These are phyloP conservation scores for Phallus indusiatus DNA, from an alignment of 768 basidiomycete species.

Conservation along the genomic window DNA sequence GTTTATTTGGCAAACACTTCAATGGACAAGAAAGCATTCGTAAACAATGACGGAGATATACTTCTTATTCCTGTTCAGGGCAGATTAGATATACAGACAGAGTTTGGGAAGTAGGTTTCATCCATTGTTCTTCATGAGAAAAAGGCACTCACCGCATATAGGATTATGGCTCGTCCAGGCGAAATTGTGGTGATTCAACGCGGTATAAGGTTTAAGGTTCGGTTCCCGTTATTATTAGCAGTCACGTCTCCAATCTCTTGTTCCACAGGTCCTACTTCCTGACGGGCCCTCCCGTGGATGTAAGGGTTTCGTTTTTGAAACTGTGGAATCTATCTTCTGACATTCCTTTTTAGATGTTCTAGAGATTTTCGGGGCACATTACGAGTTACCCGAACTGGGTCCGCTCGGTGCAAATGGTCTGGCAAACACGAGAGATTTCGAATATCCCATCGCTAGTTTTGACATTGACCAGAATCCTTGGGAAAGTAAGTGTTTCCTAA, in stretches of 20 bases:
- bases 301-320: constrained; percentile 21
- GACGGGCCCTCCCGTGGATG: constrained; percentile 57
- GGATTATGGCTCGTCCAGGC: constrained; percentile 54
- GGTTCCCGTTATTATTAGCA: background rate
- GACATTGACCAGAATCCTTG: constrained; percentile 54
- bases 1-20: constrained; percentile 50
- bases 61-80: constrained; percentile 58
- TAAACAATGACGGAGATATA: constrained; percentile 58
- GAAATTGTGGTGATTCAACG: constrained; percentile 58
- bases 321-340: background rate
- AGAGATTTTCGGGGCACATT: constrained; percentile 57
- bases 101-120: constrained; percentile 52
- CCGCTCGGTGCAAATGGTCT: constrained; percentile 57
- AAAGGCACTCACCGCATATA: constrained; percentile 17
- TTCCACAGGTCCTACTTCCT: constrained; percentile 40
- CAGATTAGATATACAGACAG: constrained; percentile 58
- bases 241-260: background rate
- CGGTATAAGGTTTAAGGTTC: constrained; percentile 63
- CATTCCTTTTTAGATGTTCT: constrained; percentile 38
- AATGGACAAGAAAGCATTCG: constrained; percentile 53
- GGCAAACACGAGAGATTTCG: constrained; percentile 58
- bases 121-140: background rate
- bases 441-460: constrained; percentile 53
- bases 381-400: constrained; percentile 53
- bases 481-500: constrained; percentile 39